Base-by-base conservation (phyloP, 352 stramenopile species). In the Phytopythium litorale region DNA sequence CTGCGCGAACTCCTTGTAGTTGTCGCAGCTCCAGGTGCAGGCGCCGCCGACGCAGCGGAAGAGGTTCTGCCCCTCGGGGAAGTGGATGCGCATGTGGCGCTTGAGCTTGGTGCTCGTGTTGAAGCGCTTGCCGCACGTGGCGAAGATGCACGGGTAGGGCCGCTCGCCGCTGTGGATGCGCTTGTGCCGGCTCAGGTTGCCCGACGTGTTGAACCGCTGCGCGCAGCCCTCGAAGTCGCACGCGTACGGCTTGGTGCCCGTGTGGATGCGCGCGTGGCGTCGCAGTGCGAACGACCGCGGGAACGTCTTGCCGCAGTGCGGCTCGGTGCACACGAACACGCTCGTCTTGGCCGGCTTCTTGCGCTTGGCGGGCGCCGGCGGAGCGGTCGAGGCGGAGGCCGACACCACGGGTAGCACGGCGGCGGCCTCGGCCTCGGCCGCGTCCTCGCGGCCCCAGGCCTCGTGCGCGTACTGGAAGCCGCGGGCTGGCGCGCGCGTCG, bases 71-170 rank as follows among this genome's bases (percentile, higher is more conserved):
- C 78, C 84, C 11, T 93, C 80, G 1, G 84, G 84, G 59, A 91
- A 95, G 64, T 96, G 87, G 64, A 91, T 91, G 58, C 85, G 84
- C 83, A 94, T 91, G 70, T 96, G 87, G 19, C 87, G 75, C 72
- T 93, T 92, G 51, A 96, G 76, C 70, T 96, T 96, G n/a, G 85
- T 93, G 70, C 84, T 93, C 28, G 85, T 96, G 68, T 92, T 93
- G 63, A 96, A 96, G 42, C 79, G 76, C 67, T 96, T 96, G 65
- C 76, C 81, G 68, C 87, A 96, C 9, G 64, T 87, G 9, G 79
- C 65, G 42, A 90, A 90, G 51, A 85, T 79, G 50, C 87, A 96
- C 38, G 81, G 80, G 66, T 93, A 96, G 25, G 87, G 87, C 6
- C 85, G 75, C 61, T 92, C 87, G 51, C 87, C 87, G 48, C 77